Evolutionary conservation across 257 asterid species (phyloP), one percentile per base, ranked within the genome.

Genomic region (Solanum clarkiae): DNA sequence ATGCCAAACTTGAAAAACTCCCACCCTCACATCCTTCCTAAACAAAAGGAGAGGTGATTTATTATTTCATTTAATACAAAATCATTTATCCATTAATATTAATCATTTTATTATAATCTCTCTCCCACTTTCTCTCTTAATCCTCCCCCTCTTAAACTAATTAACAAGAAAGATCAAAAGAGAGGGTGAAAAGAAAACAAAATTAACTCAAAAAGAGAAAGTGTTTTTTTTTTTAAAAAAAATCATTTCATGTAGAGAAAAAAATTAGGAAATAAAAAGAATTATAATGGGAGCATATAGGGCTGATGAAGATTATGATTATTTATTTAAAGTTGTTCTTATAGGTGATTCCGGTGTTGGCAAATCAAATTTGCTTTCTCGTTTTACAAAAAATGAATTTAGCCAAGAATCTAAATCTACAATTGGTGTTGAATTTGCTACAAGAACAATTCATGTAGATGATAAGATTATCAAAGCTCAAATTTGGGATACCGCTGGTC

Each of bases 401-500:
- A 94, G 96, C 92, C 94, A 90, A 86, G 95, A 94, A 85, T 91
- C 95, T 1, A 94, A 93, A 85, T 94, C 98, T 11, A 94, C 98
- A 17, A 94, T 94, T 84, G 98, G 98, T 11, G 98, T 94, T 32
- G 98, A 94, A 86, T 94, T 94, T 86, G 98, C 98, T 20, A 94
- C 98, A 15, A 90, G 98, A 15, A 93, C 94, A 17, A 94, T 94
- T 77, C 90, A 89, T 69, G 98, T 92, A 29, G 97, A 93, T 66
- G 94, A 93, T 57, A 94, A 94, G 90, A 87, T 93, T 71, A 93
- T 94, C 45, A 94, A 94, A 88, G 98, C 98, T 51, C 98, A 94
- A 91, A 94, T 94, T 87, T 94, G 98, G 98, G 98, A 94, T 51
- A 94, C 97, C 24, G 98, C 98, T 24, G 98, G 98, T 51, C 98